Evolutionary conservation across 2,329 filamentous ascomycete genomes (phyloP).

Genomic region (Emmonsiellopsis sp.): DNA sequence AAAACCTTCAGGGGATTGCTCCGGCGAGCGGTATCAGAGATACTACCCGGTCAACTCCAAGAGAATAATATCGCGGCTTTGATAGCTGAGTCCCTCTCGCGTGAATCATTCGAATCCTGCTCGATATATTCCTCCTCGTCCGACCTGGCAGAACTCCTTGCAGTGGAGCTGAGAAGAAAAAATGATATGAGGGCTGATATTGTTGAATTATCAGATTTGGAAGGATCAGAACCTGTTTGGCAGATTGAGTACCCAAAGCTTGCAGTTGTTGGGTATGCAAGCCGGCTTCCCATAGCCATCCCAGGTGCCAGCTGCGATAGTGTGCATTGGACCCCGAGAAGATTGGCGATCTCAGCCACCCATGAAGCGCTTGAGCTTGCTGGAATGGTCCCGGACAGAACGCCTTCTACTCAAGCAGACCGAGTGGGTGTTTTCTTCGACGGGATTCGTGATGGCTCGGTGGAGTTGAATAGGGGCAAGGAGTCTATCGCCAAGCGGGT

Average conservation of each 20-base stretch:
- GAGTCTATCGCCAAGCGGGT: conserved; percentile 26
- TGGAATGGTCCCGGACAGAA: conserved; percentile 65
- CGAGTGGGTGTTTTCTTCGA: conserved; percentile 67
- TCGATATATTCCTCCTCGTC: no score
- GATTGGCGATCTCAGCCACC: conserved; percentile 64
- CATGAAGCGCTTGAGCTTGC: conserved; percentile 79
- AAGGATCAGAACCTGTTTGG: neutral
- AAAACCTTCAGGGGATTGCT: neutral
- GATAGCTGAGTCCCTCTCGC: no score
- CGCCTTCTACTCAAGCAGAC: conserved; percentile 55
- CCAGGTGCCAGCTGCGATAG: no score
- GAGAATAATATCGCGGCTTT: no score
- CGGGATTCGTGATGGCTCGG: conserved; percentile 67
- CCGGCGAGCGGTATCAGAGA: neutral
- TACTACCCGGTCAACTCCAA: neutral
- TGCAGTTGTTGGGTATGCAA: conserved; percentile 19
- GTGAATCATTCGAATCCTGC: no score
- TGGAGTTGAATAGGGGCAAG: conserved; percentile 64
- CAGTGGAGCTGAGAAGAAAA: no score
- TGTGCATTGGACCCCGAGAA: conserved; percentile 43
- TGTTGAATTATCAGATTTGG: no score
- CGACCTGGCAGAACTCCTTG: no score
- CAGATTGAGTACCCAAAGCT: conserved; percentile 16
- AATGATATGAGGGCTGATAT: no score
- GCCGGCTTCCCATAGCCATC: conserved; percentile 27